A percentile compares a stretch with the other conserved stretches of the same genome.
Evolutionary conservation across 345 rosid species (phyloP).

Genomic region (Moricandia arvensis): DNA sequence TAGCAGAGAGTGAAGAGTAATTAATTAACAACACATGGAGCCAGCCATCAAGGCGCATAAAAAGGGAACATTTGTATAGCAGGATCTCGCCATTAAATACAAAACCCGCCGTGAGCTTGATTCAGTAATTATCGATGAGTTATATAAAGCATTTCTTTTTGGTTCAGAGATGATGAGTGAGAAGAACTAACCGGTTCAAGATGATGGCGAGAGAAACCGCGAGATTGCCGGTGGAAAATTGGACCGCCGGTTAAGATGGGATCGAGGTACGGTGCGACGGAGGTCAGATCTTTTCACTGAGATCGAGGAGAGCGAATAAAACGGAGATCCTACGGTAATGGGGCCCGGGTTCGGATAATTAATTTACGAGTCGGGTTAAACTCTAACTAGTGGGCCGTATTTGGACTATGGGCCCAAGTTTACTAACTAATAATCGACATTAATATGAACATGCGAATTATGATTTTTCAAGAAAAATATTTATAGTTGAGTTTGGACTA

Average conservation of each 20-base stretch:
- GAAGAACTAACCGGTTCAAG: constrained; percentile 32
- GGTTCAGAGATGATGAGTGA: constrained; percentile 14
- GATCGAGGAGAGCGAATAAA: constrained; percentile 29
- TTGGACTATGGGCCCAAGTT: constrained; percentile 4
- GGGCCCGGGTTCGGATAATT: constrained; percentile 22
- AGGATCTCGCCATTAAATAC: constrained; percentile 35
- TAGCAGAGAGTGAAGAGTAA: constrained; percentile 16
- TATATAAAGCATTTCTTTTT: not conserved
- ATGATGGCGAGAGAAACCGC: constrained; percentile 5
- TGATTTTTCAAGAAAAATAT: too few species aligned
- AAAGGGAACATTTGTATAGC: constrained; percentile 9
- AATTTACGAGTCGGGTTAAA: constrained; percentile 10
- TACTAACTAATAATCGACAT: not conserved
- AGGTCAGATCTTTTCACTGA: constrained; percentile 9
- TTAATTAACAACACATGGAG: constrained; percentile 13
- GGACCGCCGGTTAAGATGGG: constrained; percentile 22
- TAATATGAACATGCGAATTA: too few species aligned
- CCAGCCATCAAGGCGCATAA: not conserved
- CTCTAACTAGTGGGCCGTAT: constrained; percentile 9
- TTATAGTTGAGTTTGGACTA: too few species aligned
- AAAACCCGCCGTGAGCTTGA: constrained; percentile 17
- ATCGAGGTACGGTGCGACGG: constrained; percentile 27
- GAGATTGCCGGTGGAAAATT: not conserved
- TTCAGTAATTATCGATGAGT: constrained; percentile 21
- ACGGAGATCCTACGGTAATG: constrained; percentile 21